Base-by-base conservation (phyloP, 163 green algal genomes). In the Smithsoniella earleae region DNA sequence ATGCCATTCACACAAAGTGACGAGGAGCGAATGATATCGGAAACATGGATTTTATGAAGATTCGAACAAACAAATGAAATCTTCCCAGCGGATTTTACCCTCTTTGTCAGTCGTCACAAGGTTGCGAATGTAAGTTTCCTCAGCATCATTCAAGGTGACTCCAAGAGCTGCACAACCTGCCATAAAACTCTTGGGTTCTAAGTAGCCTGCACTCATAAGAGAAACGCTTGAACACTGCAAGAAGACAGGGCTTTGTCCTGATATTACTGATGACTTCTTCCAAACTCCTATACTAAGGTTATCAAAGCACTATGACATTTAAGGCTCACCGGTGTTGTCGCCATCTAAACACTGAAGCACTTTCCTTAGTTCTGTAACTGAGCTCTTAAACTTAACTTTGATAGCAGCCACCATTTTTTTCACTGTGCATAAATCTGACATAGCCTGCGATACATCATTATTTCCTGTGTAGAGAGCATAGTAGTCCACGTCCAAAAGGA, bases 401-500 rank as follows among this genome's bases (percentile, higher is more conserved):
- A 77, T 77, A 40, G 52, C 74, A 18, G 36, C 46, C 20, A 46
- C 75, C 69, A 75, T 79, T 28, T 46, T 65, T 34, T 74, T 74
- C 33, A 66, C 63, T 27, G 64, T 63, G 3, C 45, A 55, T 2
- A 62, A 54, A 5, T 80, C 77, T 58, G 74, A 33, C 22, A 66
- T 40, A 37, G 72, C 76, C 77, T 86, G 74, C 46, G 77, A 82
- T 58, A 72, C 16, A 66, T 75, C 49, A 80, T 73, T 73, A 78
- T 75, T 76, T 3, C 76, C 74, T 34, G 77, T 22, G 75, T 84
- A 86, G 72, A 86, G 77, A 2, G 78, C 76, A 37, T 78, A 86
- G 63, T 73, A 79, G 72, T 86, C 83, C 2, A 76, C 74, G 58
- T 90, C 81, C 73, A 92, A 82, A 31, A 90, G 82, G 30, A 86